A percentile compares a stretch with the other conserved stretches of the same genome.
Conservation (phyloP, 495 filamentous ascomycete species). For the Talaromyces nanjingensis region DNA sequence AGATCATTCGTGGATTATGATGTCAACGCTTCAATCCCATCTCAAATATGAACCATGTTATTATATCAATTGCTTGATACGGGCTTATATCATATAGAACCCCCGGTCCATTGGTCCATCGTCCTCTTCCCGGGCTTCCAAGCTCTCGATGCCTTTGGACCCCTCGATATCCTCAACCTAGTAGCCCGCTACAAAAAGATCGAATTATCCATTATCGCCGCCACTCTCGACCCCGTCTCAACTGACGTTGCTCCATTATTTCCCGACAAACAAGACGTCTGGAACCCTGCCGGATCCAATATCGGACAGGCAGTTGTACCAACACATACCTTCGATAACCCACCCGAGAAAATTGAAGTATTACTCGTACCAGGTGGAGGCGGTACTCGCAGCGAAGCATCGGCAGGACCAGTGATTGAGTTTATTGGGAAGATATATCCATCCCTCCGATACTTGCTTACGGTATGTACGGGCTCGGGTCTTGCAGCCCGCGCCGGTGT, state of each 20-base stretch:
- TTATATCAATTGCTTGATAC: not conserved
- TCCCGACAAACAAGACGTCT: conserved; percentile 4
- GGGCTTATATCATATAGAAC: not conserved
- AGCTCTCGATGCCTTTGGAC: conserved; percentile 47
- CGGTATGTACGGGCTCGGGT: conserved; percentile 53
- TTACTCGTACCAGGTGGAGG: conserved; percentile 60
- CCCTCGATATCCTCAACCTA: conserved; percentile 54
- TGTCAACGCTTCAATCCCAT: too few relatives aligned
- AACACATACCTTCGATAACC: conserved; percentile 6
- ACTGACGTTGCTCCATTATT: conserved; percentile 19
- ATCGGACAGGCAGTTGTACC: conserved; percentile 6
- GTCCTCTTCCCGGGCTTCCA: conserved; percentile 9
- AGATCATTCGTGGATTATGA: too few relatives aligned
- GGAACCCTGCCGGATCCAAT: conserved; percentile 12
- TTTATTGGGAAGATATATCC: conserved; percentile 30
- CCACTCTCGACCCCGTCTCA: conserved; percentile 45
- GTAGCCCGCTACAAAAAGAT: conserved; percentile 29
- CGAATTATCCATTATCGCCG: conserved; percentile 42
- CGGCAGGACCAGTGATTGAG: conserved; percentile 21
- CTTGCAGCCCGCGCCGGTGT: conserved; percentile 48
- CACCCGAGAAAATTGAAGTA: conserved; percentile 42
- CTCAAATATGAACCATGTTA: too few relatives aligned
- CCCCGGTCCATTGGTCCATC: conserved; percentile 6
- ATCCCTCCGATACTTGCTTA: conserved; percentile 42
- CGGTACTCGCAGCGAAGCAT: conserved; percentile 37